Percentiles rank a stretch among this genome's conserved stretches.
Evolutionary conservation across 495 filamentous ascomycete species (phyloP).

Genomic region (Hypoxylon fragiforme): DNA sequence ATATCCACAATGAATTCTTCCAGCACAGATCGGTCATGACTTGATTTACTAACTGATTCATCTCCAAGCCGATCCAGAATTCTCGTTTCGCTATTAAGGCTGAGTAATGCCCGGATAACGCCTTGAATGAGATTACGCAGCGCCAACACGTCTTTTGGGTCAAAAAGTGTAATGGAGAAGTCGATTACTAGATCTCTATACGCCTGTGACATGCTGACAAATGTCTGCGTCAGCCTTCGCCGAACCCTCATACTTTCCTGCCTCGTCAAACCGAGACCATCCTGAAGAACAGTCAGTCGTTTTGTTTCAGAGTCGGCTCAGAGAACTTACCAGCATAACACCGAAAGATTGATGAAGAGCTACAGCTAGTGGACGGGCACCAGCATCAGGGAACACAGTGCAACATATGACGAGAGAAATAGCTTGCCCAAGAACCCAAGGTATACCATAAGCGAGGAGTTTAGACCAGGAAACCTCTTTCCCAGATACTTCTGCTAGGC

Average conservation of each 20-base stretch:
- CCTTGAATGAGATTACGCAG: slow-evolving; percentile 58
- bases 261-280: slow-evolving; percentile 50
- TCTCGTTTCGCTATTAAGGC: slow-evolving; percentile 48
- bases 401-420: slow-evolving; percentile 52
- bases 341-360: slow-evolving; percentile 49
- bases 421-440: slow-evolving; percentile 59
- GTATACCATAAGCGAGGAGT: slow-evolving; percentile 56
- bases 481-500: slow-evolving; percentile 51
- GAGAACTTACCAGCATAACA: slow-evolving; percentile 39
- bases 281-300: slow-evolving; percentile 28
- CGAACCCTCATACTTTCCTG: slow-evolving; percentile 40
- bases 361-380: slow-evolving; percentile 52
- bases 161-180: slow-evolving; percentile 53
- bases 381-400: slow-evolving; percentile 55
- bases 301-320: neutral
- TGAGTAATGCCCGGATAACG: slow-evolving; percentile 52
- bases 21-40: slow-evolving; percentile 2
- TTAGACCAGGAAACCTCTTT: slow-evolving; percentile 47
- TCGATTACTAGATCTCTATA: slow-evolving; percentile 59
- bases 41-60: neutral
- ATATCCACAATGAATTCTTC: slow-evolving; percentile 44
- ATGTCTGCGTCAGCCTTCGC: slow-evolving; percentile 48
- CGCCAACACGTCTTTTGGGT: slow-evolving; percentile 48
- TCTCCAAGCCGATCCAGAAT: slow-evolving; percentile 41
- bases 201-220: slow-evolving; percentile 59